phyloP scores from a whole-genome alignment of 495 filamentous ascomycete genomes.

The Bacidia gigantensis region DNA sequence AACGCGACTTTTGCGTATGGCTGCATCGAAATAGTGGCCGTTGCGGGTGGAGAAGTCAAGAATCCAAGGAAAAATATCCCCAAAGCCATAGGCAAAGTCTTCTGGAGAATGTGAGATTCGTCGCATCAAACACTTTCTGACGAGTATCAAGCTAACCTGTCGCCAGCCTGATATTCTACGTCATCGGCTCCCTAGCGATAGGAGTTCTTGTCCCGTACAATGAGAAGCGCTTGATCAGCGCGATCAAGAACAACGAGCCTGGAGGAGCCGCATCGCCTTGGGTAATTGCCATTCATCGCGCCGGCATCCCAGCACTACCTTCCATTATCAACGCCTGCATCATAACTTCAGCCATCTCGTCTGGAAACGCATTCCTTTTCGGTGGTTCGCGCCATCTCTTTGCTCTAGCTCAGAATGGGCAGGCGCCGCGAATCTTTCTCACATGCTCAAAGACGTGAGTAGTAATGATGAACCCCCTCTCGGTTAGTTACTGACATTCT shows the following conservation, averaged over 20 bases:
- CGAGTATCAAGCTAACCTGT: not conserved
- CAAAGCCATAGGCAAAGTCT: conserved; percentile 62
- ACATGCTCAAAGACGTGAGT: conserved; percentile 9
- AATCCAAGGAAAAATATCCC: conserved; percentile 69
- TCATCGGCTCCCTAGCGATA: conserved; percentile 38
- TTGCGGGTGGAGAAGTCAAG: conserved; percentile 54
- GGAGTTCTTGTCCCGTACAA: conserved; percentile 45
- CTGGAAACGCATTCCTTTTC: conserved; percentile 60
- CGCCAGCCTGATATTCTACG: conserved; percentile 59
- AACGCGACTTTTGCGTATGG: conserved; percentile 75
- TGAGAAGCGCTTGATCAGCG: conserved; percentile 37
- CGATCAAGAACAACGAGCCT: conserved; percentile 27
- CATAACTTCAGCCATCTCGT: conserved; percentile 65
- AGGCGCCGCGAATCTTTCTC: conserved; percentile 59
- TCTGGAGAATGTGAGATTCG: conserved; percentile 51
- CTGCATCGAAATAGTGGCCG: conserved; percentile 58
- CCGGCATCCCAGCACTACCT: conserved; percentile 39
- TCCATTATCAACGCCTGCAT: conserved; percentile 53
- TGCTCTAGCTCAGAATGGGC: conserved; percentile 60
- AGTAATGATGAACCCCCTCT: not conserved
- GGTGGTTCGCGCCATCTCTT: conserved; percentile 74
- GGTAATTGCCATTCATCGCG: conserved; percentile 43
- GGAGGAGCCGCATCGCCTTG: conserved; percentile 47
- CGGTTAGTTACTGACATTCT: not conserved
- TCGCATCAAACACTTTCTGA: not conserved